Evolutionary conservation across 202 grass and related monocot genomes (phyloP).

Genomic region (Saccharum hybrid): DNA sequence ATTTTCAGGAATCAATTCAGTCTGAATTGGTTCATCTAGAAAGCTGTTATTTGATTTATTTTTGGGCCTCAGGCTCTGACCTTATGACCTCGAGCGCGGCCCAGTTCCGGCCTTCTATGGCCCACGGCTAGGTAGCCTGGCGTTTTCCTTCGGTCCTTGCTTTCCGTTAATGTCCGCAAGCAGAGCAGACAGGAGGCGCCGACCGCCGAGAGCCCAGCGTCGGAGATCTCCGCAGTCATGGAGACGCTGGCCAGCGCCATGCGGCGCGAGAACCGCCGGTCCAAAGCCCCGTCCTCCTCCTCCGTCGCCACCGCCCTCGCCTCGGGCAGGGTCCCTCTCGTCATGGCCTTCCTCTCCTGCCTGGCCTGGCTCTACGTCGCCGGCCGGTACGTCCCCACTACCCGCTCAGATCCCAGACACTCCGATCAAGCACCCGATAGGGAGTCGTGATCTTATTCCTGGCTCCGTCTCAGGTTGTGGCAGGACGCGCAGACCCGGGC

Average conservation of each 20-base stretch:
- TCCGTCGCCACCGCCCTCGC: constrained; percentile 13
- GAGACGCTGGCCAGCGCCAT: constrained; percentile 83
- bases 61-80: no score
- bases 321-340: constrained; percentile 57
- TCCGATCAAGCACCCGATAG: background rate
- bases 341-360: constrained; percentile 96
- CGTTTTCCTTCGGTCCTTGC: background rate
- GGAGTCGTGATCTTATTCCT: background rate
- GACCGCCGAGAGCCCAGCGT: background rate
- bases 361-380: constrained; percentile 94
- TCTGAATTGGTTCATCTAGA: no score
- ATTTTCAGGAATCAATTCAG: no score
- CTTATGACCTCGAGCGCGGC: no score
- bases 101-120: background rate
- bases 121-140: background rate
- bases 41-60: no score
- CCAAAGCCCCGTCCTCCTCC: constrained; percentile 46
- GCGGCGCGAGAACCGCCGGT: constrained; percentile 71
- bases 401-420: background rate
- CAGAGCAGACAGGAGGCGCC: constrained; percentile 4
- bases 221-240: constrained; percentile 35
- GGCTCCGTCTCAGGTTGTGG: constrained; percentile 63
- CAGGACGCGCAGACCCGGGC: constrained; percentile 86
- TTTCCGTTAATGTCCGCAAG: constrained; percentile 2
- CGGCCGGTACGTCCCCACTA: constrained; percentile 51